Evolutionary conservation across 2,329 filamentous ascomycete species (phyloP), one percentile per base, ranked within the genome.

Genomic region (Annulohypoxylon truncatum): DNA sequence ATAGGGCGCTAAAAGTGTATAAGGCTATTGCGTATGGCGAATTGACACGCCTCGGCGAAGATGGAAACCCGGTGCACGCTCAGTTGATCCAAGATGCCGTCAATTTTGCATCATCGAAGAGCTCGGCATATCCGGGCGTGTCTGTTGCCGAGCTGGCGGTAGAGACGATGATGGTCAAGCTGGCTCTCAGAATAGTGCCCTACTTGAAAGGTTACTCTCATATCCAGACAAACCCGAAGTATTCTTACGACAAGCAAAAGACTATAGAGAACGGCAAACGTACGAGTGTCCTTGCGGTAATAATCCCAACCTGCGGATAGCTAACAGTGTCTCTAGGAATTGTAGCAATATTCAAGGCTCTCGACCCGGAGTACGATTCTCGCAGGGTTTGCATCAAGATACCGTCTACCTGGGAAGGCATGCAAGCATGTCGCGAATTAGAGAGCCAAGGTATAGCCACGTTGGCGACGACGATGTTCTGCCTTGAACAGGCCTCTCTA

Each of bases 391-490:
- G 85, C 66, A 87, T 90, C 77, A 90, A 90, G 72, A 85, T 91
- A 40, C 86, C 87, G 0, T 81, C 83, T 6, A 90, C 87, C 0
- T 90, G 86, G 83, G 87, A 90, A 71, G 89, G 89, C 1, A 78
- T 91, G 12, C 81, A 85, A 69, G 89, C 89, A 1, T 90, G 87
- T 64, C 81, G 80, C 2, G 77, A 78, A 3, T 78, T 91, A 3
- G 83, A 90, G 71, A 69, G 74, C 13, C 76, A 80, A 8, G 85
- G 85, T 1, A 84, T 90, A n/a, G 78, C 81, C 1, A 90, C 88
- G 0, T 78, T 90, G 2, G 87, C 86, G 0, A 91, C 89, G 0
- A 89, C 87, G 1, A 78, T 91, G 50, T 91, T 90, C 71, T 85
- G 84, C 44, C 81, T 89, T 70, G 81, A 86, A 40, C 89, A 90